Evolutionary conservation across 768 basidiomycete species (phyloP), one percentile per base, ranked within the genome.

Genomic region (Mycena sanguinolenta): DNA sequence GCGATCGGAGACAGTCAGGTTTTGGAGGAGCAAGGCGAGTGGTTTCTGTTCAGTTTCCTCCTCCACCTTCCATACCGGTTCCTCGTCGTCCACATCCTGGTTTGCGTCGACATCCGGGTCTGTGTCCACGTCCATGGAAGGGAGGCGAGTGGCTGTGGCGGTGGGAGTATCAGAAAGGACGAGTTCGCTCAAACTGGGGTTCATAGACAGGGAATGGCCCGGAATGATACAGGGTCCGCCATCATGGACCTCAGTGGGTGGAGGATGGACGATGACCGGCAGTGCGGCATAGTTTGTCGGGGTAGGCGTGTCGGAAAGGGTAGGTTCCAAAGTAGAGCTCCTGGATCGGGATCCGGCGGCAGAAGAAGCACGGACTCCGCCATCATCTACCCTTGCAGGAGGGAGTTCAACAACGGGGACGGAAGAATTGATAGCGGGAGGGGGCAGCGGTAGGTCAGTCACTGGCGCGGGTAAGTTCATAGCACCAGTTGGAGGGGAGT

Each of bases 31-130:
- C 17, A 53, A 32, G 21, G 23, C 13, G 4, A 55, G 53, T 4
- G 67, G 69, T 19, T 70, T 70, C 23, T 65, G 63, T 14, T 70
- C 69, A 7, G 32, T 23, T 19, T 58, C 52, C 9, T 53, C 55
- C 13, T 50, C 55, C 55, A 25, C 23, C 14, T 38, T 16, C 10
- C 17, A 50, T 25, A 57, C 10, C 21, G 34, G 55, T 23, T 63
- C 32, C 49, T 28, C 23, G 23, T 63, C 62, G 8, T 27, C 25
- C 6, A 50, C 57, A 16, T 59, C 65, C 27, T 63, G 34, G 4
- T 69, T 34, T 34, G n/a, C 49, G 42, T 19, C 17, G 50, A 69
- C 58, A 13, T 25, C 13, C 46, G 13, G 9, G n/a, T 49, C 54
- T 32, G 4, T 46, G n/a, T 69, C 46, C 57, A 69, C 58, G n/a